These are phyloP conservation scores for Hanseniaspora lindneri DNA, from an alignment of 805 yeast genomes.

Conservation along the genomic window DNA sequence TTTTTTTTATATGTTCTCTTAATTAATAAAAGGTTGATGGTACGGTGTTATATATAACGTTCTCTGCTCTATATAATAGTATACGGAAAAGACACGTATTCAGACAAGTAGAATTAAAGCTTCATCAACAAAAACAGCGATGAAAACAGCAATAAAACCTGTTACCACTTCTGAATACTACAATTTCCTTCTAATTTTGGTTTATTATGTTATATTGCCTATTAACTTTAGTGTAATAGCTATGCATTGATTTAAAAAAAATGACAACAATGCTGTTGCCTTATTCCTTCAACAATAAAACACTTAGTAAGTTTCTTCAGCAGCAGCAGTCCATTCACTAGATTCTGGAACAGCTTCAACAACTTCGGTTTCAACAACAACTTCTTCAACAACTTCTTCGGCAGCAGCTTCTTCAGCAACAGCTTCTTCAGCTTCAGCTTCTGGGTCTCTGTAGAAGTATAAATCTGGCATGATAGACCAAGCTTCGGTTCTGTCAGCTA, in stretches of 20 bases:
- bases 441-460: conserved; percentile 99
- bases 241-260: conserved; percentile 3
- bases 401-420: conserved; percentile 58
- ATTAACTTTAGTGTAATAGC: neutral
- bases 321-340: conserved; percentile 15
- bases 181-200: neutral
- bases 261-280: neutral
- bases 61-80: neutral
- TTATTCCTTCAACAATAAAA: conserved; percentile 1
- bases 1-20: conserved; percentile 7
- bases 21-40: conserved; percentile 4
- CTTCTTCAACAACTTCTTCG: conserved; percentile 69
- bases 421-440: conserved; percentile 79
- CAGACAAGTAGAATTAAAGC: neutral
- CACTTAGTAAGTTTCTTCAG: conserved; percentile 15
- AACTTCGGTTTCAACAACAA: conserved; percentile 38
- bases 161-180: neutral
- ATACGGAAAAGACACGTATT: neutral
- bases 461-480: conserved; percentile 99
- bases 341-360: conserved; percentile 17
- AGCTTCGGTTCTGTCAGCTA: conserved; percentile 89
- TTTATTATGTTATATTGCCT: neutral
- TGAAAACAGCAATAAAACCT: neutral
- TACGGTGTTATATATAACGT: conserved; percentile 2
- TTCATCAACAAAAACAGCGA: neutral